Evolutionary conservation across 148 eudicot genomes (phyloP).

Genomic region (Linanthus parryae): DNA sequence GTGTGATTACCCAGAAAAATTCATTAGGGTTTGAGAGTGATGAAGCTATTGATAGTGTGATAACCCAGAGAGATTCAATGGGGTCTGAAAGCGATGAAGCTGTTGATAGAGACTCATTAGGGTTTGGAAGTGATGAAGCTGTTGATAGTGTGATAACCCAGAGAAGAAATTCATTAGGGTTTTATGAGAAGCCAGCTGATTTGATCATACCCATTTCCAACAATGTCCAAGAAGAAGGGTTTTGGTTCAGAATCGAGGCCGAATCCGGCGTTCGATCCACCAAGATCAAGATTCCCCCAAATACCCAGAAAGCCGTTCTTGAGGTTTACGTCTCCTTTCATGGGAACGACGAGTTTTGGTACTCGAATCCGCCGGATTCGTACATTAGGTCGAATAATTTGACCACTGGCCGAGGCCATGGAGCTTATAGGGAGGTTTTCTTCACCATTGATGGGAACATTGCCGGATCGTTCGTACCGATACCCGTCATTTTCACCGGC

Average conservation of each 20-base stretch:
- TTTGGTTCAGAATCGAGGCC: slow-evolving; percentile 64
- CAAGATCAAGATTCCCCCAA: slow-evolving; percentile 38
- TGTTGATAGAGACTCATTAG: too few relatives aligned
- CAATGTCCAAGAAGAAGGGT: slow-evolving; percentile 34
- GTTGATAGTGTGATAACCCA: neutral
- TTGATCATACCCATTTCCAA: slow-evolving; percentile 59
- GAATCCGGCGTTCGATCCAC: slow-evolving; percentile 30
- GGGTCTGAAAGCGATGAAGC: too few relatives aligned
- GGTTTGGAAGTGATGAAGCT: neutral
- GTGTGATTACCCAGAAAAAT: too few relatives aligned
- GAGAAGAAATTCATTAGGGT: slow-evolving; percentile 7
- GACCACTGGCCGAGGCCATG: slow-evolving; percentile 48
- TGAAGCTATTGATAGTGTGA: neutral
- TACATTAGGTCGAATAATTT: slow-evolving; percentile 49
- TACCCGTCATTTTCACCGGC: slow-evolving; percentile 79
- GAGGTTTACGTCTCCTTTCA: slow-evolving; percentile 79
- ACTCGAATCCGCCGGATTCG: slow-evolving; percentile 67
- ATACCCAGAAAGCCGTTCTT: slow-evolving; percentile 49
- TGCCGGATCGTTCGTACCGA: slow-evolving; percentile 60
- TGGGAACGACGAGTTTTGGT: slow-evolving; percentile 96
- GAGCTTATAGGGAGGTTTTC: slow-evolving; percentile 60
- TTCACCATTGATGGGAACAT: slow-evolving; percentile 54
- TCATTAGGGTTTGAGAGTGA: neutral
- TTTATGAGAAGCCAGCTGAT: slow-evolving; percentile 63
- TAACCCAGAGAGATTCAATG: neutral